These are phyloP conservation scores for Cenchrus purpureus DNA, from an alignment of 176 grass and related monocot genomes.

Conservation along the genomic window DNA sequence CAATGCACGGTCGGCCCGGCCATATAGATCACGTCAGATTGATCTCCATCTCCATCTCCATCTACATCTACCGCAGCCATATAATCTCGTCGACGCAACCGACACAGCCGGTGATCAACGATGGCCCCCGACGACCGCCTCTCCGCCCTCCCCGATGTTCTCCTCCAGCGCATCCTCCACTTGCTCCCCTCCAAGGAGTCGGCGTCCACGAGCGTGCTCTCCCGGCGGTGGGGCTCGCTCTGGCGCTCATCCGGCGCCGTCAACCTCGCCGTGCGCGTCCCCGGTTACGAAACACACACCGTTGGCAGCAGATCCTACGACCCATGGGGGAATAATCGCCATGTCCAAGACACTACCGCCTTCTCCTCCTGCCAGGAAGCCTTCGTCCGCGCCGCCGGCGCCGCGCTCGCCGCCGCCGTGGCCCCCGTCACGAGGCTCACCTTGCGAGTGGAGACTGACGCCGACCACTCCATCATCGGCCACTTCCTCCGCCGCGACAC, in stretches of 20 bases:
- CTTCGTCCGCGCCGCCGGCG: background rate
- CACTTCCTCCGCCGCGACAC: background rate
- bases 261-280: background rate
- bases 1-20: too few species aligned
- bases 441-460: background rate
- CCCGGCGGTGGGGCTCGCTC: background rate
- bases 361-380: background rate
- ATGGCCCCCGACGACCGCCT: background rate
- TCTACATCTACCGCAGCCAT: too few species aligned
- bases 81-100: background rate
- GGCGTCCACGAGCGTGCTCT: background rate
- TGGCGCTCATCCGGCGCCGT: slow-evolving; percentile 6
- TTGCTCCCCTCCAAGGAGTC: background rate
- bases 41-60: too few species aligned
- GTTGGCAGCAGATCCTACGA: background rate
- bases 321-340: too few species aligned
- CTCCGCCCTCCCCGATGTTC: background rate
- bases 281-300: too few species aligned
- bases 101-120: background rate
- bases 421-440: slow-evolving; percentile 1
- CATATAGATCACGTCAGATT: background rate
- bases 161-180: slow-evolving; percentile 10
- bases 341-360: too few species aligned
- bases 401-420: background rate
- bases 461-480: fast-evolving